Evolutionary conservation across 1,139 yeast genomes (phyloP).

Genomic region (Pichia inconspicua): DNA sequence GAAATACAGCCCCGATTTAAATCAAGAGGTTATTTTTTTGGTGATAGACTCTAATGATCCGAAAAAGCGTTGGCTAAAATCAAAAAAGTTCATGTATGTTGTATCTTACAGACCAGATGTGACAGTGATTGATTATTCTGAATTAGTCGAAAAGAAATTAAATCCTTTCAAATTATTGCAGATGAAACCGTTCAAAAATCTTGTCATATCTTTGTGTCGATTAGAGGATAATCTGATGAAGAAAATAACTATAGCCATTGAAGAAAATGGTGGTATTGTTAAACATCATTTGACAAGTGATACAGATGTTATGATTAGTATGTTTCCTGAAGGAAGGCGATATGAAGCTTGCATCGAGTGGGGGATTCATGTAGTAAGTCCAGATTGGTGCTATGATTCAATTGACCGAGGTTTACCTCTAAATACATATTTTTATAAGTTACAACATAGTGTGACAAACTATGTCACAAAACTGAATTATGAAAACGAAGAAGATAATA

Average conservation of each 20-base stretch:
- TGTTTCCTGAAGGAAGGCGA: constrained; percentile 48
- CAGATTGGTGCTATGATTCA: constrained; percentile 66
- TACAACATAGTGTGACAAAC: constrained; percentile 18
- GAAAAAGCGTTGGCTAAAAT: constrained; percentile 19
- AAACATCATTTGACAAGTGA: constrained; percentile 45
- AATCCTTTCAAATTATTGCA: background rate
- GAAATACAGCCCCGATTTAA: constrained; percentile 21
- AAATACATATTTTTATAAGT: constrained; percentile 38
- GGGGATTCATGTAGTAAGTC: constrained; percentile 63
- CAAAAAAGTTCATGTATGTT: constrained; percentile 36
- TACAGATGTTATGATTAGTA: constrained; percentile 46
- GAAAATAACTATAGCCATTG: constrained; percentile 33
- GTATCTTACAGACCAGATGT: constrained; percentile 53
- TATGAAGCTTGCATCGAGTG: constrained; percentile 57
- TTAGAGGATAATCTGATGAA: constrained; percentile 19
- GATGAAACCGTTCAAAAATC: constrained; percentile 18
- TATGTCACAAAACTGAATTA: constrained; percentile 9
- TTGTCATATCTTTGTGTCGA: constrained; percentile 23
- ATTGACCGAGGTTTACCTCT: constrained; percentile 52
- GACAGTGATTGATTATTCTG: constrained; percentile 40
- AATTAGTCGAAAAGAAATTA: constrained; percentile 26
- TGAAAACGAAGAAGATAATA: constrained; percentile 21
- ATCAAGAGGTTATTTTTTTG: constrained; percentile 19
- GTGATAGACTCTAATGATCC: constrained; percentile 18
- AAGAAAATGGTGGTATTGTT: constrained; percentile 48